A percentile compares a stretch with the other conserved stretches of the same genome.
Conservation (phyloP, 2,329 filamentous ascomycete genomes). For the Penicillium frequentans region DNA sequence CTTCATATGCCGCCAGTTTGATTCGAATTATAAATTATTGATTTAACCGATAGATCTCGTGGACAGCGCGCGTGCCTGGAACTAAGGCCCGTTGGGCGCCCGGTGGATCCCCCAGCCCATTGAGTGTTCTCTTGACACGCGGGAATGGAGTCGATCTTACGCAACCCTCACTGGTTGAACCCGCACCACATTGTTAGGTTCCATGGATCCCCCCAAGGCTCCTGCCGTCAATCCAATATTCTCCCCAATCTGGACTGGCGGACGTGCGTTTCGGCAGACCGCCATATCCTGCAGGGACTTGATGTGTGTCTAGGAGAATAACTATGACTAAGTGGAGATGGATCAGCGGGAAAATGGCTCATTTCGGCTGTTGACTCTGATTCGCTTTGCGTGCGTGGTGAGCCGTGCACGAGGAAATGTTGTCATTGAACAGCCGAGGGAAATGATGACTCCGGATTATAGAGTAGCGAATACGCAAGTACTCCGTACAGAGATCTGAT, state of each 20-base stretch:
- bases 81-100: slow-evolving; percentile 19
- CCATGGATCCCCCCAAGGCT: not conserved
- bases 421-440: not conserved
- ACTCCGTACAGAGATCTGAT: too few species aligned
- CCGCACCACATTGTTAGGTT: not conserved
- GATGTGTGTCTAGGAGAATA: not conserved
- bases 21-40: not conserved
- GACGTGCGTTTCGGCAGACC: not conserved
- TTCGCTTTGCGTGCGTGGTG: not conserved
- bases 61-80: slow-evolving; percentile 8
- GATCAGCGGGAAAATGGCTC: not conserved
- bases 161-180: slow-evolving; percentile 5
- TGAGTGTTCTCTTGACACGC: slow-evolving; percentile 19
- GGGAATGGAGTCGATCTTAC: slow-evolving; percentile 25
- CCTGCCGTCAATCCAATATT: not conserved
- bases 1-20: too few species aligned
- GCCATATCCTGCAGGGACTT: slow-evolving; percentile 2
- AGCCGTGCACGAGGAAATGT: slow-evolving; percentile 1
- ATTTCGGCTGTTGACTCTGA: not conserved
- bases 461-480: not conserved
- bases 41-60: slow-evolving; percentile 9
- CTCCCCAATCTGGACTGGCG: not conserved
- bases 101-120: slow-evolving; percentile 15
- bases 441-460: not conserved
- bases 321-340: not conserved